Evolutionary conservation across 2,329 filamentous ascomycete genomes (phyloP).

Genomic region (Ophiocordyceps polyrhachis-furcata): DNA sequence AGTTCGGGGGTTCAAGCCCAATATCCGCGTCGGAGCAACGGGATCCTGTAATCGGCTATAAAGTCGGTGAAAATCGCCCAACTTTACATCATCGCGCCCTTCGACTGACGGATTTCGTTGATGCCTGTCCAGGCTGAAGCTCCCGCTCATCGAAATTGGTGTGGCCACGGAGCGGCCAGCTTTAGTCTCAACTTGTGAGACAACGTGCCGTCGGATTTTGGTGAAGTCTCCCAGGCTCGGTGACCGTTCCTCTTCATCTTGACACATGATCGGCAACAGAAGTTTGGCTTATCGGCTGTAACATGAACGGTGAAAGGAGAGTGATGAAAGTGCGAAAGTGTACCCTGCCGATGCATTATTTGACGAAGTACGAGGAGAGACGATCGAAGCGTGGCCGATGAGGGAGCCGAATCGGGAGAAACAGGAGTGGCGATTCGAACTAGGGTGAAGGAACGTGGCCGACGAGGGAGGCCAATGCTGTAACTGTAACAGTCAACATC

Average conservation of each 20-base stretch:
- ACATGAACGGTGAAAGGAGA: background rate
- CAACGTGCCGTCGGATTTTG: background rate
- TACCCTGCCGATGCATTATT: background rate
- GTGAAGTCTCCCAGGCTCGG: background rate
- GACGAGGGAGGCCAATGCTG: background rate
- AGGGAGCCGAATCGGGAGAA: background rate
- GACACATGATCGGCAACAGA: background rate
- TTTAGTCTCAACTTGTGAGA: background rate
- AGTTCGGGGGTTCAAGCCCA: background rate
- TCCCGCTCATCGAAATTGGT: background rate
- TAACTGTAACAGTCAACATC: background rate
- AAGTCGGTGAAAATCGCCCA: background rate
- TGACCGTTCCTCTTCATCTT: background rate
- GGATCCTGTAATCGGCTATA: background rate
- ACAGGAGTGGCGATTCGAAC: background rate
- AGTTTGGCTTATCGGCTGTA: background rate
- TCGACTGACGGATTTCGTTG: background rate
- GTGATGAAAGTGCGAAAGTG: background rate
- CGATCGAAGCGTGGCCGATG: background rate
- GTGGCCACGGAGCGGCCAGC: background rate
- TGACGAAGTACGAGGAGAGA: background rate
- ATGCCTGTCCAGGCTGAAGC: background rate
- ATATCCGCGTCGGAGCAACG: background rate
- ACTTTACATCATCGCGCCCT: background rate
- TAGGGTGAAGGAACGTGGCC: background rate